Percentiles rank a stretch among this genome's conserved stretches.
Conservation (phyloP, 768 basidiomycete species). For the Leccinum boreale region DNA sequence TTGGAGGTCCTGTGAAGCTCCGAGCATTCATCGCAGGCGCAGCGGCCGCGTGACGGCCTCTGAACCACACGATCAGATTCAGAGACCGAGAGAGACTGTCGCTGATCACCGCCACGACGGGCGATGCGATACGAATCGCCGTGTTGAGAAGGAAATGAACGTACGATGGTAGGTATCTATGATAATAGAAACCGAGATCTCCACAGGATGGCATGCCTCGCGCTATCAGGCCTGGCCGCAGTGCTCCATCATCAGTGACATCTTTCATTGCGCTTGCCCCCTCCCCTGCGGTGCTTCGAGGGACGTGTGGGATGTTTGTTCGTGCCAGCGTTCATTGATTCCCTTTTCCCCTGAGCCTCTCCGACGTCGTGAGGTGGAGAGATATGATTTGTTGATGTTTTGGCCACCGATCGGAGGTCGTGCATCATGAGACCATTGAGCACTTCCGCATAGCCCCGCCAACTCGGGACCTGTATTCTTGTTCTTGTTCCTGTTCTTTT, state of each 20-base stretch:
- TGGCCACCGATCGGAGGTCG: not conserved
- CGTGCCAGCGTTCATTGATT: not conserved
- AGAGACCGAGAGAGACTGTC: not conserved
- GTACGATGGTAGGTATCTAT: not conserved
- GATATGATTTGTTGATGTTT: not conserved
- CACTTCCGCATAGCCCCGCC: not conserved
- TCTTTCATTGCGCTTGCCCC: not conserved
- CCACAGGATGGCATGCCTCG: constrained; percentile 3
- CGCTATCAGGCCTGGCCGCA: not conserved
- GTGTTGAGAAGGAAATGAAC: not conserved
- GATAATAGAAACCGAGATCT: not conserved
- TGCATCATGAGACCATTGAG: not conserved
- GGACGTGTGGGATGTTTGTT: not conserved
- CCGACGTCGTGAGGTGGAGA: not conserved
- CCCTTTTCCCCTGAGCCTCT: not conserved
- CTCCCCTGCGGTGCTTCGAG: not conserved
- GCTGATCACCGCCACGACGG: not conserved
- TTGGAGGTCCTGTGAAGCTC: not conserved
- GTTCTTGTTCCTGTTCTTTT: not conserved
- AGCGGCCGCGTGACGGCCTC: not conserved
- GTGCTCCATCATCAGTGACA: not conserved
- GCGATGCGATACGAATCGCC: constrained; percentile 4
- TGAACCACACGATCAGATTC: not conserved
- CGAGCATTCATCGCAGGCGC: not conserved
- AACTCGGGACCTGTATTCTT: not conserved